A percentile compares a stretch with the other conserved stretches of the same genome.
Evolutionary conservation across 2,329 filamentous ascomycete genomes (phyloP).

Genomic region (Meredithiella fracta): DNA sequence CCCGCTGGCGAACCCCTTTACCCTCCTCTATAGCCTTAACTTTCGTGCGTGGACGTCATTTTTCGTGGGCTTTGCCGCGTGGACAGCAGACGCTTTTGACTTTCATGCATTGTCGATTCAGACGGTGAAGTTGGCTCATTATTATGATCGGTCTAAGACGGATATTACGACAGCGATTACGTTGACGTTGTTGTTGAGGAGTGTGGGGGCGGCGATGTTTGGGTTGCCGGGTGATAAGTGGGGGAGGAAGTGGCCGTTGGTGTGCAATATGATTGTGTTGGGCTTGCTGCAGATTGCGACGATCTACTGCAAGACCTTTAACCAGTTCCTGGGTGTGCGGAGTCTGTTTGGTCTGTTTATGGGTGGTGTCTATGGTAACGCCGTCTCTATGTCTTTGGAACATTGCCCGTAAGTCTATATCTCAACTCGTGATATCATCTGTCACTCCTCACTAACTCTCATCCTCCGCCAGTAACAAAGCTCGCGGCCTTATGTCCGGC

Average conservation of each 20-base stretch:
- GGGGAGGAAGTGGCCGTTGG: slow-evolving; percentile 73
- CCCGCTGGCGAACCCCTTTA: slow-evolving; percentile 53
- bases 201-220: slow-evolving; percentile 58
- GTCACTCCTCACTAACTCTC: slow-evolving; percentile 12
- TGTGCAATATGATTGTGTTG: slow-evolving; percentile 59
- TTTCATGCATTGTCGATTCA: slow-evolving; percentile 70
- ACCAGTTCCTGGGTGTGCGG: slow-evolving; percentile 55
- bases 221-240: slow-evolving; percentile 64
- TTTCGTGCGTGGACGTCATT: slow-evolving; percentile 59
- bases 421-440: not conserved
- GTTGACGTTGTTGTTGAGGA: slow-evolving; percentile 56
- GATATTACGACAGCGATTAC: slow-evolving; percentile 61
- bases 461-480: slow-evolving; percentile 31
- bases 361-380: slow-evolving; percentile 67
- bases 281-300: slow-evolving; percentile 55
- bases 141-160: slow-evolving; percentile 38
- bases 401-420: slow-evolving; percentile 47
- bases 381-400: slow-evolving; percentile 62
- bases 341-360: slow-evolving; percentile 66
- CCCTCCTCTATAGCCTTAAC: slow-evolving; percentile 46
- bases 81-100: slow-evolving; percentile 72
- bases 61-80: slow-evolving; percentile 55
- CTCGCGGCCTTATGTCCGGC: slow-evolving; percentile 58
- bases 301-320: slow-evolving; percentile 56
- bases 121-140: slow-evolving; percentile 48